These are phyloP conservation scores for Micromonas pusilla DNA, from an alignment of 139 green algal genomes.

Conservation along the genomic window DNA sequence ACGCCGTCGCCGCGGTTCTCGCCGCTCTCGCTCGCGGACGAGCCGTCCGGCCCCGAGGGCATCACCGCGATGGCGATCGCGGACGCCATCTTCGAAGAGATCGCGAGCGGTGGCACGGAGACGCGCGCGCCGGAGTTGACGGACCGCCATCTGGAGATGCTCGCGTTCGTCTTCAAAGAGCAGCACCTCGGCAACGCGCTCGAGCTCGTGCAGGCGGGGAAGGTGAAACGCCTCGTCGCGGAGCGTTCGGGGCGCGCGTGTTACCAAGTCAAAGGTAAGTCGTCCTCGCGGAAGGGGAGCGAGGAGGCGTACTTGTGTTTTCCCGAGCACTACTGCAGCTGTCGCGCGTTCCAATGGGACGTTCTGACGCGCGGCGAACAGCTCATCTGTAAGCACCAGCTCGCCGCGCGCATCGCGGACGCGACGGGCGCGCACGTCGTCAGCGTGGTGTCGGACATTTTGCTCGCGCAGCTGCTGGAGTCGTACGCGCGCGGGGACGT, in stretches of 20 bases:
- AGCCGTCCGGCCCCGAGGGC: too few relatives aligned
- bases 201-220: not conserved
- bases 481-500: not conserved
- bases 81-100: not conserved
- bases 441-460: not conserved
- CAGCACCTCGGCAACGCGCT: constrained; percentile 20
- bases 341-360: constrained; percentile 28
- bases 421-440: not conserved
- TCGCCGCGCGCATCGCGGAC: constrained; percentile 26
- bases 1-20: not conserved
- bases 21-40: too few relatives aligned
- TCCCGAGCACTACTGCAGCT: constrained; percentile 32
- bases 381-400: constrained; percentile 32
- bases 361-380: constrained; percentile 22
- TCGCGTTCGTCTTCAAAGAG: constrained; percentile 16
- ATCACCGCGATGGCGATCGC: not conserved
- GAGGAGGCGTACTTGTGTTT: constrained; percentile 26
- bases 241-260: not conserved
- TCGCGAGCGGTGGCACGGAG: not conserved
- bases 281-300: not conserved
- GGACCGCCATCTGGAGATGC: not conserved
- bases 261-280: constrained; percentile 3
- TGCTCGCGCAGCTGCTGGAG: constrained; percentile 19
- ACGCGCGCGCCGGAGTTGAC: not conserved
- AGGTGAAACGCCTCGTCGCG: constrained; percentile 11